Evolutionary conservation across 805 yeast species (phyloP), one percentile per base, ranked within the genome.

Genomic region (Spathaspora boniae): DNA sequence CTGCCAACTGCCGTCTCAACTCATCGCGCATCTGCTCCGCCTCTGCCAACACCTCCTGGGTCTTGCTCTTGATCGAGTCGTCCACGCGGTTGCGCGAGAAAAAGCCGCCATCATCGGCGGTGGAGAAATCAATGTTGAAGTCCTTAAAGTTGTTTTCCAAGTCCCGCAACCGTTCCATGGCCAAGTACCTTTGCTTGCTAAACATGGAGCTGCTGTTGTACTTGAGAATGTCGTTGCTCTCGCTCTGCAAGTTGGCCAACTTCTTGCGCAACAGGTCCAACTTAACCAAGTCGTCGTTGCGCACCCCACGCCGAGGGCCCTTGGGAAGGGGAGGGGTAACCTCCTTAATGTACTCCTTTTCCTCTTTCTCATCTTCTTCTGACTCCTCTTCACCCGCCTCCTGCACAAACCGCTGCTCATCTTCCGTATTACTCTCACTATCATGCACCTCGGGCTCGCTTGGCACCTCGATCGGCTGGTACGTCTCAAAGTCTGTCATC

Each of bases 151-250:
- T 72, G 17, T 65, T 62, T 52, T 86, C 93, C 36, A 89, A 68
- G 43, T 82, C 83, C 23, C 74, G 65, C 37, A 89, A 67, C 45
- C 95, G 69, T 38, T 80, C 82, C 68, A 86, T 65, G 0, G 91
- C 91, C 54, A 76, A 67, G 33, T 67, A 51, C 48, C 79, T 83
- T 48, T 80, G 82, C 41, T 74, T 74, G 29, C 71, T 66, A 56
- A 80, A 70, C 48, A 74, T 51, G 32, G 82, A 80, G 41, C 73
- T 72, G 36, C 76, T 72, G 56, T 82, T 82, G 45, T 69, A 76
- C 51, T 83, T 84, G 55, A 85, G 72, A 26, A 84, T 80, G 43
- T 79, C 87, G 54, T 85, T 85, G 1, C 89, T 80, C 51, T 85
- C 89, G 31, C 70, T 70, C 54, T 85, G 93, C 29, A 85, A 61